These are phyloP conservation scores for Luffa aegyptiaca DNA, from an alignment of 306 rosid genomes.

Conservation along the genomic window DNA sequence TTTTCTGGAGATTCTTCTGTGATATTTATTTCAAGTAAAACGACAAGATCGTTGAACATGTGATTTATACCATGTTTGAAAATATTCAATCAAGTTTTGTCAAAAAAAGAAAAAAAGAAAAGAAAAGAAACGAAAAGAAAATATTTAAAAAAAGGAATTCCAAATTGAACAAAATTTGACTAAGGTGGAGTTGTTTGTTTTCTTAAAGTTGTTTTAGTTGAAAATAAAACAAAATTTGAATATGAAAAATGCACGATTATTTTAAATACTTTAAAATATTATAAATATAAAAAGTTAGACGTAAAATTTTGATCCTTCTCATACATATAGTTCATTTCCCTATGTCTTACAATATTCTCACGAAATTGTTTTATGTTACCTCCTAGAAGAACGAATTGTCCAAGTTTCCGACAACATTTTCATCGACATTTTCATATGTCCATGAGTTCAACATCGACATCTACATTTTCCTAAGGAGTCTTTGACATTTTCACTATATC, in stretches of 20 bases:
- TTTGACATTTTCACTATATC: neutral
- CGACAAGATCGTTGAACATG: neutral
- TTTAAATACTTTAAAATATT: neutral
- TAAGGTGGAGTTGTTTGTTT: neutral
- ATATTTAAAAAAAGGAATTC: neutral
- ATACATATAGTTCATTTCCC: too few species aligned
- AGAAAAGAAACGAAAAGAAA: too few species aligned
- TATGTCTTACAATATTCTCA: too few species aligned
- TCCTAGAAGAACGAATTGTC: too few species aligned
- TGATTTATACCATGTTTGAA: neutral
- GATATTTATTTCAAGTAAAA: neutral
- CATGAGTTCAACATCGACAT: too few species aligned
- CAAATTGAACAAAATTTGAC: neutral
- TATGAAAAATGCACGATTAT: neutral
- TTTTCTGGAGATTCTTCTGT: neutral
- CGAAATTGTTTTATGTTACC: too few species aligned
- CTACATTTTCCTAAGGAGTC: too few species aligned
- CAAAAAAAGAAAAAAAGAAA: neutral
- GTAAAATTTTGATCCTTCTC: too few species aligned
- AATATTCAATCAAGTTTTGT: neutral
- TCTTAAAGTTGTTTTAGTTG: too few species aligned
- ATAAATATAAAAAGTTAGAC: too few species aligned
- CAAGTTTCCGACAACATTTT: neutral
- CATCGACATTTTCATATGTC: too few species aligned
- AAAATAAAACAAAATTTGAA: too few species aligned